A percentile compares a stretch with the other conserved stretches of the same genome.
phyloP scores from a whole-genome alignment of 768 basidiomycete genomes.

The Holtermanniella nyarrowii region DNA sequence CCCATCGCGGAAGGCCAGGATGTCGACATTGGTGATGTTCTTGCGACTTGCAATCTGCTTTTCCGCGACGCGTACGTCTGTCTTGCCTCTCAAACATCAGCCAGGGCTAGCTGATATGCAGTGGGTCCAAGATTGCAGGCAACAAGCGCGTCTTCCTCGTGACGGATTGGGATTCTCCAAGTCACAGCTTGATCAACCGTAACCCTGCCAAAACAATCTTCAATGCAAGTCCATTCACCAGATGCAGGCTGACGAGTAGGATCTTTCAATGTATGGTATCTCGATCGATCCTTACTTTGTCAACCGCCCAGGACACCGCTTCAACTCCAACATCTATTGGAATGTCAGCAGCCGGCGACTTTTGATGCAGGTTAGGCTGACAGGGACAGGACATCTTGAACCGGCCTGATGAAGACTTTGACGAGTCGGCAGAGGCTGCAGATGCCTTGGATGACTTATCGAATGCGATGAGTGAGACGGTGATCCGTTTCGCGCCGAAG shows the following conservation, averaged over 20 bases:
- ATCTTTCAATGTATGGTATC: conserved; percentile 25
- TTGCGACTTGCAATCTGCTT: conserved; percentile 81
- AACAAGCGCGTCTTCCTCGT: conserved; percentile 89
- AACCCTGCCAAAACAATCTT: conserved; percentile 32
- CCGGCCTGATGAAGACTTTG: conserved; percentile 39
- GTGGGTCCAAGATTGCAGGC: conserved; percentile 54
- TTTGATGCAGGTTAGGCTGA: background rate
- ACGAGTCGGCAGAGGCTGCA: conserved; percentile 59
- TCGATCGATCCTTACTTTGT: conserved; percentile 34
- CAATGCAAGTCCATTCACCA: conserved; percentile 13
- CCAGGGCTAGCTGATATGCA: conserved; percentile 47
- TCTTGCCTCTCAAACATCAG: too few relatives aligned
- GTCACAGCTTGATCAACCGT: conserved; percentile 13
- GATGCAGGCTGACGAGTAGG: conserved; percentile 10
- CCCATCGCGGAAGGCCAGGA: conserved; percentile 49
- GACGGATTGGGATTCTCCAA: conserved; percentile 76
- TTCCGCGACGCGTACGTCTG: conserved; percentile 67
- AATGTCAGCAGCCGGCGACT: conserved; percentile 15
- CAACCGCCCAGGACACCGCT: conserved; percentile 22
- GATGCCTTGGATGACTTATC: conserved; percentile 34
- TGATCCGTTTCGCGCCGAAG: conserved; percentile 49
- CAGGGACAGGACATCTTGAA: conserved; percentile 29
- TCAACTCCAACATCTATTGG: conserved; percentile 29
- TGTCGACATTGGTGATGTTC: conserved; percentile 76
- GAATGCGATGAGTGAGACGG: conserved; percentile 31